phyloP scores from a whole-genome alignment of 1,284 basidiomycete genomes.

The Rhizopogon hawkerae region DNA sequence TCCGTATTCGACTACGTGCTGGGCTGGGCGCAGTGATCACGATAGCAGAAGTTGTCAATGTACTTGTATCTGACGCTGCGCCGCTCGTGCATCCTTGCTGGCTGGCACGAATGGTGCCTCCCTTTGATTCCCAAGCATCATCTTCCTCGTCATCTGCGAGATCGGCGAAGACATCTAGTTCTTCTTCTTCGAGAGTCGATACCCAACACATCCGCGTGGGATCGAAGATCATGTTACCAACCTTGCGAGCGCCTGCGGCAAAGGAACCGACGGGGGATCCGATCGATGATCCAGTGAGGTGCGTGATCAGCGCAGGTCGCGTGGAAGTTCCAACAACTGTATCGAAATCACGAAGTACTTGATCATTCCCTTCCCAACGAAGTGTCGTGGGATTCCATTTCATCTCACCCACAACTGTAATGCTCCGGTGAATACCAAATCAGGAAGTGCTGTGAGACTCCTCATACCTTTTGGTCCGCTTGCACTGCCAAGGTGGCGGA shows the following conservation, averaged over 20 bases:
- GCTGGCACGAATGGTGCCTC: conserved; percentile 68
- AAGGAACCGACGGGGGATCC: conserved; percentile 75
- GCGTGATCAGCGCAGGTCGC: conserved; percentile 92
- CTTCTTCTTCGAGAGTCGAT: conserved; percentile 81
- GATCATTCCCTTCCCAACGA: conserved; percentile 96
- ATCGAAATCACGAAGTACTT: conserved; percentile 84
- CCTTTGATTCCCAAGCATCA: conserved; percentile 60
- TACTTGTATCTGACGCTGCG: conserved; percentile 31
- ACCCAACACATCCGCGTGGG: conserved; percentile 92
- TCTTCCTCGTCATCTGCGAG: conserved; percentile 83
- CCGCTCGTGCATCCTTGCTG: conserved; percentile 30
- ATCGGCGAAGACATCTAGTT: conserved; percentile 87
- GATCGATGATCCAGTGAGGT: conserved; percentile 73
- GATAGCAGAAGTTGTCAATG: conserved; percentile 30
- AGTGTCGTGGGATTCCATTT: conserved; percentile 86
- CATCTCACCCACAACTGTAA: conserved; percentile 85
- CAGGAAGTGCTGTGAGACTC: conserved; percentile 3
- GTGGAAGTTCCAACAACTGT: conserved; percentile 71
- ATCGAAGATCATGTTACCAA: conserved; percentile 97
- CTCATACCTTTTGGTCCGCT: conserved; percentile 69
- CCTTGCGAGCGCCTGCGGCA: conserved; percentile 70
- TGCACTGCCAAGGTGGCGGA: conserved; percentile 73
- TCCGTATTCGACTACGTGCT: conserved; percentile 52
- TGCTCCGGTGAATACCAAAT: conserved; percentile 13
- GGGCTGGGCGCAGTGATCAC: conserved; percentile 46